phyloP scores from a whole-genome alignment of 306 rosid genomes.

The Cucurbita argyrosperma region DNA sequence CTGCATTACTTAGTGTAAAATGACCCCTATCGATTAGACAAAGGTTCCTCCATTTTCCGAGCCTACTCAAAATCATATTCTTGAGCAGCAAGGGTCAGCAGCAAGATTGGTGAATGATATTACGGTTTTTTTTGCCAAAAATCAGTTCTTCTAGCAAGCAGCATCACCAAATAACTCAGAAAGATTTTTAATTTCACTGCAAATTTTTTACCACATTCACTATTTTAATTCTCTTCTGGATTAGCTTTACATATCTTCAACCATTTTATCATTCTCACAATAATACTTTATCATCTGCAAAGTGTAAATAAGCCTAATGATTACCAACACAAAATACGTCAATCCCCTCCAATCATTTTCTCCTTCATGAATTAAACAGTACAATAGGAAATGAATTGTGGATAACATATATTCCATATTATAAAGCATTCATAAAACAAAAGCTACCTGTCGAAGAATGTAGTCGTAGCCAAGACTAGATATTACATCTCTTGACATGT shows the following conservation, averaged over 20 bases:
- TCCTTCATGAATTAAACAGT: background rate
- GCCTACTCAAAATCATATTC: background rate
- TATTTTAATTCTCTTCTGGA: background rate
- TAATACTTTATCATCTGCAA: background rate
- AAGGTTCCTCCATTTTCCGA: background rate
- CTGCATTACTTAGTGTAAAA: background rate
- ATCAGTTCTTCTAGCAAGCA: background rate
- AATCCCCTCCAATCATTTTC: background rate
- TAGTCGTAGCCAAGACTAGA: slow-evolving; percentile 86
- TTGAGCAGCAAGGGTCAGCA: background rate
- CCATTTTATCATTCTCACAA: background rate
- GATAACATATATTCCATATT: background rate
- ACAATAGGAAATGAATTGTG: background rate
- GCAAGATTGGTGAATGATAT: background rate
- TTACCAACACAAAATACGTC: background rate
- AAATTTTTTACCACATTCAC: background rate
- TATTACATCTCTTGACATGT: slow-evolving; percentile 78
- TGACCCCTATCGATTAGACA: background rate
- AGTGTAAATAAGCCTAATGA: background rate
- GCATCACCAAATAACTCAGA: background rate
- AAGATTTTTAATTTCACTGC: background rate
- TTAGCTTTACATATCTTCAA: background rate
- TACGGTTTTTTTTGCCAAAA: background rate
- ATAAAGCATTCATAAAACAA: background rate
- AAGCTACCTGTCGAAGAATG: slow-evolving; percentile 79